Evolutionary conservation across 306 rosid genomes (phyloP), one percentile per base, ranked within the genome.

Genomic region (cucumber (Cucumis sativus)): DNA sequence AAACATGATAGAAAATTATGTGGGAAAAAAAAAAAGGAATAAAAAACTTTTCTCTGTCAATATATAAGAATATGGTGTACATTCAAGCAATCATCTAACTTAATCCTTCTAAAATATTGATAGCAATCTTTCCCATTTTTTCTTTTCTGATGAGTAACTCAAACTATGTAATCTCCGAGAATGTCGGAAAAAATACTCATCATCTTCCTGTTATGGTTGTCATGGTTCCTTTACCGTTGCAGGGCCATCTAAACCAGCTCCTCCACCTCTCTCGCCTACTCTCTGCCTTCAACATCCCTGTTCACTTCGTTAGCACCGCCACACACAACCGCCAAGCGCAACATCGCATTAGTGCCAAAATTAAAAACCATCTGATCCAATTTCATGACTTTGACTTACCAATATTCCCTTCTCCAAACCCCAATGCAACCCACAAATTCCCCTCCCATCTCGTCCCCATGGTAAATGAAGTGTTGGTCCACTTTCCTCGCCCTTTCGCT

Each of bases 221-320:
- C 10, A 65, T 90, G 80, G 89, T 90, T 1, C 97, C 97, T 6
- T 80, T 92, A 62, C 93, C 93, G 0, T 91, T 91, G 6, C 97
- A 92, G 71, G 96, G 96, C n/a, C 98, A 93, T 81, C 84, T 93
- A 28, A 93, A 93, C 85, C 98, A 91, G 43, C 93, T 93, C 25
- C 91, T 93, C 73, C 93, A 91, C 79, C 89, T 89, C 73, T 87
- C 94, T 3, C 91, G 88, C 63, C 86, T 90, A 6, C 71, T 93
- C 81, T 63, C 77, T 18, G 6, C 77, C 49, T 78, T 82, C 75
- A 52, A 84, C 57, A 82, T 90, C 33, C 88, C 94, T 0, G 81
- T 93, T 68, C 92, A 93, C 55, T 88, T 72, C 60, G 91, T 84
- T 2, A 87, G 97, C 51, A 54, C 94, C 0, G 25, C 88, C 20